Percentiles rank a stretch among this genome's conserved stretches.
Evolutionary conservation across 2,329 filamentous ascomycete species (phyloP).

Genomic region (Incumbomyces lentus): DNA sequence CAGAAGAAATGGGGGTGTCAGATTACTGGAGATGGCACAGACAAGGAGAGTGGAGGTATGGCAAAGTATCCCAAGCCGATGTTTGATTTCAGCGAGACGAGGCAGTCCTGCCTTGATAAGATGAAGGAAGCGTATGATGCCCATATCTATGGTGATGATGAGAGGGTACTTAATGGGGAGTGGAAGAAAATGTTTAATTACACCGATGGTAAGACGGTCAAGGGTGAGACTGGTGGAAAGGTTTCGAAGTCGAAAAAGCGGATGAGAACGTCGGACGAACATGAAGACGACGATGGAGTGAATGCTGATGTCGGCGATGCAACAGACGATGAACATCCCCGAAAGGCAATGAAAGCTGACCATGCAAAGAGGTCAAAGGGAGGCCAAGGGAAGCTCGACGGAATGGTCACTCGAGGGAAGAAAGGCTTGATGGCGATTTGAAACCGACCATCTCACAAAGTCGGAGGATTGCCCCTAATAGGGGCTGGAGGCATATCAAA

Average conservation of each 20-base stretch:
- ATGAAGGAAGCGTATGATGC: slow-evolving; percentile 63
- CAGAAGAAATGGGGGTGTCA: slow-evolving; percentile 59
- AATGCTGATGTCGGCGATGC: slow-evolving; percentile 8
- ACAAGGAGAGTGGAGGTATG: slow-evolving; percentile 20
- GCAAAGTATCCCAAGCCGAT: slow-evolving; percentile 60
- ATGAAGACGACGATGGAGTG: slow-evolving; percentile 8
- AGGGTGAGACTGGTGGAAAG: slow-evolving; percentile 13
- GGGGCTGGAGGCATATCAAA: no score
- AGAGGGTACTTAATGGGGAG: slow-evolving; percentile 50
- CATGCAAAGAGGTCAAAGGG: slow-evolving; percentile 4
- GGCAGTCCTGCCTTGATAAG: slow-evolving; percentile 52
- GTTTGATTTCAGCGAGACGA: slow-evolving; percentile 60
- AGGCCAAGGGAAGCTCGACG: slow-evolving; percentile 10
- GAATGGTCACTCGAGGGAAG: slow-evolving; percentile 9
- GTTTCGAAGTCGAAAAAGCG: slow-evolving; percentile 10
- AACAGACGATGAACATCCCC: slow-evolving; percentile 2
- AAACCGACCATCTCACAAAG: no score
- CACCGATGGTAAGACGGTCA: slow-evolving; percentile 29
- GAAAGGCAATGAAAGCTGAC: slow-evolving; percentile 5
- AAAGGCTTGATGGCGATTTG: neutral
- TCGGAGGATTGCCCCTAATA: no score
- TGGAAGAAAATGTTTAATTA: slow-evolving; percentile 43
- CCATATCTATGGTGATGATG: slow-evolving; percentile 54
- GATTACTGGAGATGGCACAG: slow-evolving; percentile 44
- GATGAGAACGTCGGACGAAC: neutral